Evolutionary conservation across 495 filamentous ascomycete genomes (phyloP).

Genomic region (Penicillium angulare): DNA sequence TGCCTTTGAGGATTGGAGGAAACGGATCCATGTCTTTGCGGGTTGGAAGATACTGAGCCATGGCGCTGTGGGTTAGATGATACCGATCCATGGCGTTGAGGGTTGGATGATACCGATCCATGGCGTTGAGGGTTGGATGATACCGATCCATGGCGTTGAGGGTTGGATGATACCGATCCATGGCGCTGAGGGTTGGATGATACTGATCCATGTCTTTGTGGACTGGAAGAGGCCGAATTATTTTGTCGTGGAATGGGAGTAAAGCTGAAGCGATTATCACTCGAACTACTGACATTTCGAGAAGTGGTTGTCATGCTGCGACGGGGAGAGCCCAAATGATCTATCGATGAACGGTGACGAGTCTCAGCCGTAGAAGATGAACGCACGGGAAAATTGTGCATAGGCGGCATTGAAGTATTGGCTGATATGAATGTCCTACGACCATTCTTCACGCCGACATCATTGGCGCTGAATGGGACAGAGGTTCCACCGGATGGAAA

Average conservation of each 20-base stretch:
- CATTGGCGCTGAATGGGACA: constrained; percentile 42
- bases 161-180: too few species aligned
- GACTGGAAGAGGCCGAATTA: constrained; percentile 33
- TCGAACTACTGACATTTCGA: constrained; percentile 26
- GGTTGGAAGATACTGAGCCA: too few species aligned
- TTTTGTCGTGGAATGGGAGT: constrained; percentile 33
- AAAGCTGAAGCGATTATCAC: constrained; percentile 21
- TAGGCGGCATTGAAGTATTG: constrained; percentile 23
- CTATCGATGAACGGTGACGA: constrained; percentile 21
- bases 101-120: too few species aligned
- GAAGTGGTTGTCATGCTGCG: constrained; percentile 38
- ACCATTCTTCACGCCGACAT: constrained; percentile 40
- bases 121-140: too few species aligned
- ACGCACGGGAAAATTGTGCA: constrained; percentile 31
- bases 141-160: too few species aligned
- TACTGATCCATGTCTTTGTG: constrained; percentile 24
- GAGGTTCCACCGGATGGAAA: constrained; percentile 39
- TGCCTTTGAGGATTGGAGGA: constrained; percentile 9
- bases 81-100: too few species aligned
- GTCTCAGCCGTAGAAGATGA: constrained; percentile 28
- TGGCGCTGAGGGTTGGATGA: too few species aligned
- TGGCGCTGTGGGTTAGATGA: too few species aligned
- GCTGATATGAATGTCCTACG: constrained; percentile 27
- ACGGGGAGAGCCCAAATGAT: constrained; percentile 29
- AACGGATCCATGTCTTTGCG: too few species aligned